Conservation (phyloP, 306 rosid genomes). For the Gastrolobium villosum region DNA sequence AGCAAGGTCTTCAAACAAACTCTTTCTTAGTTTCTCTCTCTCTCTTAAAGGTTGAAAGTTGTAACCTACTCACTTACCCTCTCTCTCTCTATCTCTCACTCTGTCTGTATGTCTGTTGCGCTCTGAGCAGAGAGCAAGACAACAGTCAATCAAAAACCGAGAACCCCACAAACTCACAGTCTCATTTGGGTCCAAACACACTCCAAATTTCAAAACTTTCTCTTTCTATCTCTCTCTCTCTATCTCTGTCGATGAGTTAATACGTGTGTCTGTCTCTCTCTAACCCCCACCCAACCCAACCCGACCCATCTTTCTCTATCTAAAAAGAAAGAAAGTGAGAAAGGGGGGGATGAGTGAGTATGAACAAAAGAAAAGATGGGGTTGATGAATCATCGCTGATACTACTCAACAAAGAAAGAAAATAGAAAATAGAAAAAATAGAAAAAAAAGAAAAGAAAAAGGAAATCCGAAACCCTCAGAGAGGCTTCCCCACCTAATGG, state of each 20-base stretch:
- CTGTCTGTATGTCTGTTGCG: constrained; percentile 7
- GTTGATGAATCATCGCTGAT: constrained; percentile 46
- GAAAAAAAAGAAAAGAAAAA: neutral
- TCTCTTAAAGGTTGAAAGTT: neutral
- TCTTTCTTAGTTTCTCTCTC: neutral
- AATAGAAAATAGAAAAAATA: neutral
- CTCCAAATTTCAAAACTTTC: constrained; percentile 18
- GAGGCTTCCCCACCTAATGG: constrained; percentile 68
- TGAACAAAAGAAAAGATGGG: constrained; percentile 15
- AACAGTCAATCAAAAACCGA: constrained; percentile 59
- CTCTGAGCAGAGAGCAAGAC: constrained; percentile 51
- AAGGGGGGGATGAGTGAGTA: neutral
- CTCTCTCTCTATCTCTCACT: neutral
- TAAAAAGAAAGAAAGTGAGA: constrained; percentile 1
- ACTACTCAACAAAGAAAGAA: neutral
- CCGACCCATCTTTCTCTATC: constrained; percentile 35
- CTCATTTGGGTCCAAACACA: constrained; percentile 47
- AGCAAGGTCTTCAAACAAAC: constrained; percentile 38
- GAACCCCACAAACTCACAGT: constrained; percentile 65
- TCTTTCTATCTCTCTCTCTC: constrained; percentile 44
- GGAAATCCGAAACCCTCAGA: neutral
- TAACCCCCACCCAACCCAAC: neutral
- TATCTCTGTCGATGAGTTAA: no score
- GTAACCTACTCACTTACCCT: constrained; percentile 23
- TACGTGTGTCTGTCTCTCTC: constrained; percentile 21